Evolutionary conservation across 306 rosid species (phyloP).

Genomic region (Vigna hirtella): DNA sequence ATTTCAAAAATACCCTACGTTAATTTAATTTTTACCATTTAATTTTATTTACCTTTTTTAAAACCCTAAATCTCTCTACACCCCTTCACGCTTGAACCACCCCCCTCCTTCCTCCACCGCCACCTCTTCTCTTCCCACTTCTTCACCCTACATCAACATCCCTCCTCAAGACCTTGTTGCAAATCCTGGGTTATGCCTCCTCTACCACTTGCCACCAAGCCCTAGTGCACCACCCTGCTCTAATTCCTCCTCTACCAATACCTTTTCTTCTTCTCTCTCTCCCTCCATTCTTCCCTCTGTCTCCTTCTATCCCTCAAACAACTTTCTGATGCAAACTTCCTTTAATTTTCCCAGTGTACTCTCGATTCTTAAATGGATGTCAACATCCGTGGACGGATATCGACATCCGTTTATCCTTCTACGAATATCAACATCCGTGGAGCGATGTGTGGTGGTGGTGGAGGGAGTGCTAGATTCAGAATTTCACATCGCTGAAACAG

Average conservation of each 20-base stretch:
- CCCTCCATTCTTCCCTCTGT: conserved; percentile 70
- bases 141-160: conserved; percentile 50
- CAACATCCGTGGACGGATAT: too few species aligned
- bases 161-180: conserved; percentile 68
- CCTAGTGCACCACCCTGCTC: conserved; percentile 48
- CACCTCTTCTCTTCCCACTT: not conserved
- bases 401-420: too few species aligned
- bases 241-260: not conserved
- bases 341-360: conserved; percentile 36
- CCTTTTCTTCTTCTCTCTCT: conserved; percentile 13
- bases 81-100: conserved; percentile 69
- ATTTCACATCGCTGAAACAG: conserved; percentile 20
- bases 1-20: too few species aligned
- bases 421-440: too few species aligned
- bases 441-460: too few species aligned
- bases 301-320: conserved; percentile 50
- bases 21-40: too few species aligned
- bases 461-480: not conserved
- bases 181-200: conserved; percentile 67
- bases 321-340: conserved; percentile 43
- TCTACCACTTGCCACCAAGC: conserved; percentile 75
- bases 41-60: too few species aligned
- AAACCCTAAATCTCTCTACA: too few species aligned
- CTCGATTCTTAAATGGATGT: not conserved
- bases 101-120: conserved; percentile 29